Percentiles rank a stretch among this genome's conserved stretches.
phyloP scores from a whole-genome alignment of 2,329 filamentous ascomycete species.

The Colletotrichum somersetense region DNA sequence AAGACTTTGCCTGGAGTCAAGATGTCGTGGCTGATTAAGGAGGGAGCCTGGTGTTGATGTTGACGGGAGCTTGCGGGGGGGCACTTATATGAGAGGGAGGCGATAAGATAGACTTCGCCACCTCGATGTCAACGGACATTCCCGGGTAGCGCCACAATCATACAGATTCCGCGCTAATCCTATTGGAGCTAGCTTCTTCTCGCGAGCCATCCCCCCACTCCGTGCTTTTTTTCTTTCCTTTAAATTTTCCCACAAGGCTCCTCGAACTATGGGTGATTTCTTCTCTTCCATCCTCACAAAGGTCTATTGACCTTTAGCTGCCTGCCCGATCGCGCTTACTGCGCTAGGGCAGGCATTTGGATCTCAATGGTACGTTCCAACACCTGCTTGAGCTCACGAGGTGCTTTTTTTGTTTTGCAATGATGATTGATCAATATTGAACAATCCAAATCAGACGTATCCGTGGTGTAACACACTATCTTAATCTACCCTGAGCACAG shows the following conservation, averaged over 20 bases:
- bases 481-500: constrained; percentile 69
- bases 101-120: constrained; percentile 46
- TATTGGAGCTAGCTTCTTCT: constrained; percentile 45
- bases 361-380: constrained; percentile 35
- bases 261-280: constrained; percentile 37
- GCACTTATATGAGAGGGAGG: constrained; percentile 41
- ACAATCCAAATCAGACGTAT: constrained; percentile 74
- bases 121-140: constrained; percentile 38
- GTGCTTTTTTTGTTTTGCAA: constrained; percentile 38
- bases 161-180: constrained; percentile 43
- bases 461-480: constrained; percentile 65
- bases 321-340: constrained; percentile 12
- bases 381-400: not conserved
- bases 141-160: constrained; percentile 52
- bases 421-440: constrained; percentile 59
- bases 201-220: constrained; percentile 23
- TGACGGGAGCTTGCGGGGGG: constrained; percentile 43
- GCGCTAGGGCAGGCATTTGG: constrained; percentile 18
- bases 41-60: constrained; percentile 4
- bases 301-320: constrained; percentile 39
- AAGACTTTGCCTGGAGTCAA: constrained; percentile 8
- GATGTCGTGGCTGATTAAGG: not conserved
- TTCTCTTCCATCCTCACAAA: constrained; percentile 44
- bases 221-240: constrained; percentile 33
- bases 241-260: constrained; percentile 47